phyloP scores from a whole-genome alignment of 2,329 filamentous ascomycete species.

The Fusarium hainanense region DNA sequence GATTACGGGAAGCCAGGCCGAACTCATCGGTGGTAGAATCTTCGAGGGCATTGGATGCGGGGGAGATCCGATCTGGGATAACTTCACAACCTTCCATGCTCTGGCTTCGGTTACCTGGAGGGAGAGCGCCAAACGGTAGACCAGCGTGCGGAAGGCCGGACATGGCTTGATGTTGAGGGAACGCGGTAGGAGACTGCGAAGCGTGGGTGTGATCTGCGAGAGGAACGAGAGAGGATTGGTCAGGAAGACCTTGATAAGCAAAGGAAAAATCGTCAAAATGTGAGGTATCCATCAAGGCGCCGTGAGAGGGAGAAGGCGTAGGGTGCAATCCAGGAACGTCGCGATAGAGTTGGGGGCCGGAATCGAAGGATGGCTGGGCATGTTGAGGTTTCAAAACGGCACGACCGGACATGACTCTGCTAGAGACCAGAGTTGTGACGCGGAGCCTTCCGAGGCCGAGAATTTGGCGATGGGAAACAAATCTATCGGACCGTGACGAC shows the following conservation, averaged over 20 bases:
- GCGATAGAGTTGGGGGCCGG: constrained; percentile 43
- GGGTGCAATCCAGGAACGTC: constrained; percentile 40
- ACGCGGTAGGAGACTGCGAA: constrained; percentile 47
- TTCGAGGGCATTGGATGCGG: constrained; percentile 61
- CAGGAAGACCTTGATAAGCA: constrained; percentile 57
- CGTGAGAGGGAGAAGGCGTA: constrained; percentile 36
- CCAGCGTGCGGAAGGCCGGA: constrained; percentile 39
- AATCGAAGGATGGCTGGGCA: constrained; percentile 46
- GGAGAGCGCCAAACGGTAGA: constrained; percentile 40
- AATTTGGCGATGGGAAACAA: constrained; percentile 22
- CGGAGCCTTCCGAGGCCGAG: constrained; percentile 34
- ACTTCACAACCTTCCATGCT: constrained; percentile 58
- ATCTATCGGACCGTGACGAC: constrained; percentile 12
- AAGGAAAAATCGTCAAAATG: constrained; percentile 67
- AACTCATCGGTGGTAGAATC: constrained; percentile 70
- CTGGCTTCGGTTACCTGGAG: constrained; percentile 41
- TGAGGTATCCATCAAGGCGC: constrained; percentile 56
- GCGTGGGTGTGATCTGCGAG: constrained; percentile 51
- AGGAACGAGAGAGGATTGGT: constrained; percentile 55
- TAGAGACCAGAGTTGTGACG: constrained; percentile 24
- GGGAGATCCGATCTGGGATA: constrained; percentile 57
- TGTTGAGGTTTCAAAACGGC: constrained; percentile 47
- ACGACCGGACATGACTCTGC: constrained; percentile 48
- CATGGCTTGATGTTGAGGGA: constrained; percentile 50
- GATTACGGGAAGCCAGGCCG: constrained; percentile 59